Evolutionary conservation across 371 early-diverging fungal genomes (phyloP), one percentile per base, ranked within the genome.

Genomic region (Nosema muscidifuracis): DNA sequence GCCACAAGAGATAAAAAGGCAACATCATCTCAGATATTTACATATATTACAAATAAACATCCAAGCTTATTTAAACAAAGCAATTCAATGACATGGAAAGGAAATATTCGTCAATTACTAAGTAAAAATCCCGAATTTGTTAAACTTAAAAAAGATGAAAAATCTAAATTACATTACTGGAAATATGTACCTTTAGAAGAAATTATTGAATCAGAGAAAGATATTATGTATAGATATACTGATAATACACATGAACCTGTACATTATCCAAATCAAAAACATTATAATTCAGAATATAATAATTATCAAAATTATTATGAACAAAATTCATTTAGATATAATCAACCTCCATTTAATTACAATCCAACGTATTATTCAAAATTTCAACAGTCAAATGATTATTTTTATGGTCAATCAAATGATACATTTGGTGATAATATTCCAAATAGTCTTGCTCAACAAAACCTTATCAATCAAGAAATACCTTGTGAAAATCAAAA

Each of bases 81-180:
- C 6, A 77, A 74, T 56, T 73, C 77, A 2, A 70, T 57, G 50
- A 77, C 77, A 1, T 77, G 77, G 77, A 77, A 77, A 47, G 64
- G 64, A 31, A 77, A 77, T 50, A 65, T 77, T 15, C 13, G 77
- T 2, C 77, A 77, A 40, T 16, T 74, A 9, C 40, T 77, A 15
- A 67, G 67, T 34, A 77, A 77, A 67, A 60, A 58, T 60, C 67
- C 77, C 0, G 69, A 74, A 61, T 77, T 77, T 55, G 77, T 77
- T 6, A 77, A 73, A 42, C 15, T 63, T 24, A 44, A 67, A 34
- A 73, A 64, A 44, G 71, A 74, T 20, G 20, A 15, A 30, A 43
- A 18, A 1, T 24, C 51, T 6, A 74, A 69, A 26, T 24, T 58
- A 38, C 61, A 77, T 36, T 69, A 74, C 16, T 77, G 77, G 77